These are phyloP conservation scores for Hyparrhenia diplandra DNA, from an alignment of 176 grass and related monocot species.

Conservation along the genomic window DNA sequence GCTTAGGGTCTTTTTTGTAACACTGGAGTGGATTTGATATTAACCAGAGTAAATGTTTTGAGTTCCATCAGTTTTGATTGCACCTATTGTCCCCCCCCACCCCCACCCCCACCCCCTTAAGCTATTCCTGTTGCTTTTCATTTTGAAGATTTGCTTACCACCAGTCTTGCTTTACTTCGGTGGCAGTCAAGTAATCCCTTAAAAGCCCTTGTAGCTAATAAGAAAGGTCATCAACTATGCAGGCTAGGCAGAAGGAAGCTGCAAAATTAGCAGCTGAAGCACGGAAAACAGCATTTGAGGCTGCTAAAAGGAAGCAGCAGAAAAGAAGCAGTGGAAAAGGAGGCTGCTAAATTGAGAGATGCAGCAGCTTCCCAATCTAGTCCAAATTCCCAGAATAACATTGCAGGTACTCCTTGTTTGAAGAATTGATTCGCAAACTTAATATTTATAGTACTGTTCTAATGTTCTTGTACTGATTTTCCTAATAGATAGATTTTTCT, in stretches of 20 bases:
- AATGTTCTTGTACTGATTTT: not conserved
- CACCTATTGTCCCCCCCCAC: not conserved
- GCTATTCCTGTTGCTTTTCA: not conserved
- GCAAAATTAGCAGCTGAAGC: constrained; percentile 77
- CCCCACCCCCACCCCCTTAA: no score
- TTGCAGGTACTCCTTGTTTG: constrained; percentile 25
- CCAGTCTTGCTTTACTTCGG: constrained; percentile 2
- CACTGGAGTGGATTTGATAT: not conserved
- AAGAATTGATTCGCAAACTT: not conserved
- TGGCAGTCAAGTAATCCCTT: not conserved
- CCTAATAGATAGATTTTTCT: no score
- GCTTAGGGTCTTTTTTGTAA: not conserved
- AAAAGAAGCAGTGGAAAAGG: constrained; percentile 48
- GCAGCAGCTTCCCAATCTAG: constrained; percentile 26
- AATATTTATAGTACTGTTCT: not conserved
- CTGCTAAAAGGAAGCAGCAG: no score
- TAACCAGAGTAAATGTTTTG: not conserved
- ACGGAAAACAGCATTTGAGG: constrained; percentile 54
- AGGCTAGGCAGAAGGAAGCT: constrained; percentile 67
- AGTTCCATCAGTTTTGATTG: constrained; percentile 1
- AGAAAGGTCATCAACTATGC: constrained; percentile 21
- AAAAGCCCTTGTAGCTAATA: not conserved
- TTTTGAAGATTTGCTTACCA: not conserved
- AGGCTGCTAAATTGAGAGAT: constrained; percentile 32
- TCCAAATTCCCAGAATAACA: constrained; percentile 23